Evolutionary conservation across 441 rosid species (phyloP).

Genomic region (Pelargonium myrrhifolium): DNA sequence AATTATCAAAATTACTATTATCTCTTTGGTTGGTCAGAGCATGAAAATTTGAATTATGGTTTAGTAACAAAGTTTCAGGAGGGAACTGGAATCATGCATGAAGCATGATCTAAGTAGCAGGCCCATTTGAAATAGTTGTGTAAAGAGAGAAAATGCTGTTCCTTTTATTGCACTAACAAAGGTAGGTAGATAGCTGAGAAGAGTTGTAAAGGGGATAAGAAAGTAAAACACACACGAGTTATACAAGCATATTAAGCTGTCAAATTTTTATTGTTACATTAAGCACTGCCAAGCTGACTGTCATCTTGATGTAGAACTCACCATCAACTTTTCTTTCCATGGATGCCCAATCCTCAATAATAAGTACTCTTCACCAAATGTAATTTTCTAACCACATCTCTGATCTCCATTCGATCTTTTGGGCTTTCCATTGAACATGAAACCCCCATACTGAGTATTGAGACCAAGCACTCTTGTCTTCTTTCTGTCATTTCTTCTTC

Average conservation of each 20-base stretch:
- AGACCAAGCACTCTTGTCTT: not conserved
- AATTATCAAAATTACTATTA: not conserved
- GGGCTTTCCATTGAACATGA: slow-evolving; percentile 12
- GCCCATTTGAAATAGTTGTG: not conserved
- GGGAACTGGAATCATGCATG: not conserved
- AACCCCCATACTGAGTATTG: slow-evolving; percentile 5
- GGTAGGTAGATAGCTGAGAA: not conserved
- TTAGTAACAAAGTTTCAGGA: not conserved
- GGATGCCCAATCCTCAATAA: not conserved
- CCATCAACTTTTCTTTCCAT: not conserved
- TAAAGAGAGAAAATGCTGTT: not conserved
- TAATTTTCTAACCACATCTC: not conserved
- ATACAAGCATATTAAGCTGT: not conserved
- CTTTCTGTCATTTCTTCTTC: not conserved
- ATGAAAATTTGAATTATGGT: not conserved
- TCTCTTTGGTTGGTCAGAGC: too few species aligned
- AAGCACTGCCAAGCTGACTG: not conserved
- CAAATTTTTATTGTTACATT: not conserved
- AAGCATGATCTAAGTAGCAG: not conserved
- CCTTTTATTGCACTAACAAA: not conserved
- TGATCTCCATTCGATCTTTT: slow-evolving; percentile 6
- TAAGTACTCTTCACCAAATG: not conserved
- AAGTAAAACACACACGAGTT: not conserved
- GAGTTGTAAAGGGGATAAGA: not conserved
- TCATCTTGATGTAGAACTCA: not conserved